Percentiles rank a stretch among this genome's conserved stretches.
Evolutionary conservation across 2,329 filamentous ascomycete species (phyloP).

Genomic region (Elsinoe perseae): DNA sequence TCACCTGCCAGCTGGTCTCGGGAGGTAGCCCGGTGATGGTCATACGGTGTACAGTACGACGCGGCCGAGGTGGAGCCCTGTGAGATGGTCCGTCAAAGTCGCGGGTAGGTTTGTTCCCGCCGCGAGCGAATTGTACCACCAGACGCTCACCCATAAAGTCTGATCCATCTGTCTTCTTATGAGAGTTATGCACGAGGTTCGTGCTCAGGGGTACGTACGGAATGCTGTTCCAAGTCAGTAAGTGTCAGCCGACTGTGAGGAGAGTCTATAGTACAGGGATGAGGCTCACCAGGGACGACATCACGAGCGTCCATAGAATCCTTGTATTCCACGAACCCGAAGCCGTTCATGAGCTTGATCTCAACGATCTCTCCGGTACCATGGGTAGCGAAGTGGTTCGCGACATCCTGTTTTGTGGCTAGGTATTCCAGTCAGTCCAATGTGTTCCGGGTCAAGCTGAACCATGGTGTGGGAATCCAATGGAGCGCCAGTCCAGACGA

Average conservation of each 20-base stretch:
- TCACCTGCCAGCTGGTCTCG: conserved; percentile 99
- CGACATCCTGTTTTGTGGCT: conserved; percentile 96
- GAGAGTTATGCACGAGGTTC: not conserved
- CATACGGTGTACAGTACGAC: conserved; percentile 94
- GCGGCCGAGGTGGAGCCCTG: conserved; percentile 67
- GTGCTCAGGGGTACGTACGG: conserved; percentile 44
- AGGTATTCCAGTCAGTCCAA: conserved; percentile 42
- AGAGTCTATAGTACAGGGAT: conserved; percentile 21
- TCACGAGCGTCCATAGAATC: conserved; percentile 97
- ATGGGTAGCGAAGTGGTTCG: conserved; percentile 90
- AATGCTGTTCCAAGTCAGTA: conserved; percentile 43
- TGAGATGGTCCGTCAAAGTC: conserved; percentile 29
- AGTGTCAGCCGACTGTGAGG: conserved; percentile 14
- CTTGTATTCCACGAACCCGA: conserved; percentile 99
- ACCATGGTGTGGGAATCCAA: conserved; percentile 12
- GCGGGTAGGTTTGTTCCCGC: conserved; percentile 56
- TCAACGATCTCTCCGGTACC: conserved; percentile 96
- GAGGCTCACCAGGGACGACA: conserved; percentile 81
- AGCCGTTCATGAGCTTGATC: conserved; percentile 99
- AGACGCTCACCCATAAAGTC: conserved; percentile 97
- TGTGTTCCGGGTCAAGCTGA: conserved; percentile 5
- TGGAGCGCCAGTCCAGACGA: conserved; percentile 10
- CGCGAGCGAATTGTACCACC: conserved; percentile 96
- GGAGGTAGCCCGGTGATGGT: conserved; percentile 91
- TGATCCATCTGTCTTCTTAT: conserved; percentile 64